Conservation (phyloP, 345 rosid genomes). For the Punica granatum region DNA sequence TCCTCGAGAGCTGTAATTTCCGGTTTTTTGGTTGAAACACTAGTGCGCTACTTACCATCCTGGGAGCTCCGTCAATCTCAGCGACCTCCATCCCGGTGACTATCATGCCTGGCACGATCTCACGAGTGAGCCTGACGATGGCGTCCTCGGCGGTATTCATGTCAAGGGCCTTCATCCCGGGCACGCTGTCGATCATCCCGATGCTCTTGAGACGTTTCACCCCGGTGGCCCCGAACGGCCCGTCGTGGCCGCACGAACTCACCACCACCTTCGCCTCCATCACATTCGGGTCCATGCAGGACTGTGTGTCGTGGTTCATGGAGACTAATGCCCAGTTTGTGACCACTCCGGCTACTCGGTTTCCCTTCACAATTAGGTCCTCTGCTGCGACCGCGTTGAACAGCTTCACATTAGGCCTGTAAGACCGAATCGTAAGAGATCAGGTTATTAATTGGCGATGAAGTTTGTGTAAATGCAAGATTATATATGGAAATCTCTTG, state of each 20-base stretch:
- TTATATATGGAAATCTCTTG: too few relatives aligned
- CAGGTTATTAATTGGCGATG: background rate
- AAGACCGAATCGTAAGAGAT: background rate
- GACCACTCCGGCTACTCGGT: conserved; percentile 69
- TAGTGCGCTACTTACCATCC: conserved; percentile 80
- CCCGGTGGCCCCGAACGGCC: conserved; percentile 90
- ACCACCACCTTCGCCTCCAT: conserved; percentile 99
- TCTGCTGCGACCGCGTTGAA: conserved; percentile 93
- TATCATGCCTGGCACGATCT: conserved; percentile 89
- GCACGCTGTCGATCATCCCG: conserved; percentile 70
- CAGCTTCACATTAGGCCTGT: conserved; percentile 84
- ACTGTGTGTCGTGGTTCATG: conserved; percentile 88
- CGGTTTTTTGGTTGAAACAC: too few relatives aligned
- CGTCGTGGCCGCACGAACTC: conserved; percentile 93
- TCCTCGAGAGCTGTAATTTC: too few relatives aligned
- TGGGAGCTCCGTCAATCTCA: conserved; percentile 85
- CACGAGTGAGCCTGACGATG: conserved; percentile 78
- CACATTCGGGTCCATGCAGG: conserved; percentile 94
- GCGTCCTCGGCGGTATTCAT: conserved; percentile 94
- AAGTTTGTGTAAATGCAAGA: too few relatives aligned
- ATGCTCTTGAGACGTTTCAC: conserved; percentile 89
- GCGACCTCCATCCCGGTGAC: conserved; percentile 97
- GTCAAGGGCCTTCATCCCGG: conserved; percentile 86
- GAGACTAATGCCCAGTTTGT: conserved; percentile 97
- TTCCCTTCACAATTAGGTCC: conserved; percentile 77